Conservation (phyloP, 2,329 filamentous ascomycete genomes). For the Endoconidiophora laricicola region DNA sequence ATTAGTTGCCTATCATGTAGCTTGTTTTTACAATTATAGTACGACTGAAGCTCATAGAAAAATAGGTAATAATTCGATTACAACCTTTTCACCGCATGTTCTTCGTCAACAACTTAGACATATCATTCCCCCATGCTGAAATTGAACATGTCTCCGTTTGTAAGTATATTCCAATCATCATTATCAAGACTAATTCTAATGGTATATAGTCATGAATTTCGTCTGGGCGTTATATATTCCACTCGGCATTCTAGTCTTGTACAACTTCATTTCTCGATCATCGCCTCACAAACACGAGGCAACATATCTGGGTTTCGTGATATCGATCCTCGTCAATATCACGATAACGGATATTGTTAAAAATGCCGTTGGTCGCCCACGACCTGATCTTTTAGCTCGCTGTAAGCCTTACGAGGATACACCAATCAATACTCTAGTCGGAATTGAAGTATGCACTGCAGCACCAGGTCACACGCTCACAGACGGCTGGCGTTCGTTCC, state of each 20-base stretch:
- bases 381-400: constrained; percentile 48
- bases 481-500: constrained; percentile 73
- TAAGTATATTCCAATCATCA: constrained; percentile 27
- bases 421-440: constrained; percentile 36
- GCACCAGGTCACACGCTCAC: constrained; percentile 51
- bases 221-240: constrained; percentile 64
- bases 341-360: constrained; percentile 87
- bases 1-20: background rate
- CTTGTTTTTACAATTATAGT: background rate
- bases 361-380: constrained; percentile 64
- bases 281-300: constrained; percentile 69
- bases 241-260: constrained; percentile 45
- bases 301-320: constrained; percentile 63
- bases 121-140: constrained; percentile 74
- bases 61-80: constrained; percentile 36
- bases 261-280: constrained; percentile 45
- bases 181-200: background rate
- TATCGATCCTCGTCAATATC: constrained; percentile 57
- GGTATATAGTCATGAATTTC: constrained; percentile 47
- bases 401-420: constrained; percentile 51
- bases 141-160: constrained; percentile 68
- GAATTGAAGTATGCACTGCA: constrained; percentile 56
- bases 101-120: constrained; percentile 64
- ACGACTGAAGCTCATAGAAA: background rate
- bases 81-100: constrained; percentile 93